phyloP scores from a whole-genome alignment of 2,329 filamentous ascomycete genomes.

The Colletotrichum noveboracense region DNA sequence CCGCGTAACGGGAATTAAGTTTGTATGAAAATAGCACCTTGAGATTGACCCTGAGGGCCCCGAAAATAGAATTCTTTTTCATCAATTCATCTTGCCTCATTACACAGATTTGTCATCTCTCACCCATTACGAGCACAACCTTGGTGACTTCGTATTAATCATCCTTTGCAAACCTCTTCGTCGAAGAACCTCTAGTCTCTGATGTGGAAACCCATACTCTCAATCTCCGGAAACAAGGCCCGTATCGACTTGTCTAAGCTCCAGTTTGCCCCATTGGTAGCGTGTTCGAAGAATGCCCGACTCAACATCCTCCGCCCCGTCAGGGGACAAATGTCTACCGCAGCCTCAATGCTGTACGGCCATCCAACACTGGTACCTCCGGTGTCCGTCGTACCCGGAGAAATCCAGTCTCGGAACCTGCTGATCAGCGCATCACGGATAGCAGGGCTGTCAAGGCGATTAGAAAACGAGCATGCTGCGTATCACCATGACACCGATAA shows the following conservation, averaged over 20 bases:
- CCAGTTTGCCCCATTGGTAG: conserved; percentile 7
- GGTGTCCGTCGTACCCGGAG: conserved; percentile 6
- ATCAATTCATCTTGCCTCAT: not conserved
- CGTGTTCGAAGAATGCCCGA: conserved; percentile 9
- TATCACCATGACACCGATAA: not conserved
- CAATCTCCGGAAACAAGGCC: conserved; percentile 3
- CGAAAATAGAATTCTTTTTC: not conserved
- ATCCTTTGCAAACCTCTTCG: too few species aligned
- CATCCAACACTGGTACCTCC: conserved; percentile 8
- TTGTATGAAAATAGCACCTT: not conserved
- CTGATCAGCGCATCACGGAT: conserved; percentile 8
- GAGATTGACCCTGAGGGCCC: not conserved
- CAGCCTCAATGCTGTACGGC: conserved; percentile 13
- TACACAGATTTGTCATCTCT: not conserved
- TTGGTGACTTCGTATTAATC: not conserved
- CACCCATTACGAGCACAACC: not conserved
- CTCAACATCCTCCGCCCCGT: conserved; percentile 7
- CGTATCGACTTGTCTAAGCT: conserved; percentile 13
- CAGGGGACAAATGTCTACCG: conserved; percentile 1
- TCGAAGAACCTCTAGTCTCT: not conserved
- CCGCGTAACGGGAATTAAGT: not conserved
- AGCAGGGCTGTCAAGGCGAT: not conserved
- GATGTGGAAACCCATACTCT: not conserved
- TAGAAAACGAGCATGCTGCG: not conserved
- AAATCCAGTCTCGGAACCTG: conserved; percentile 12